Base-by-base conservation (phyloP, 179 eudicot species). In the Beta lomatogona region DNA sequence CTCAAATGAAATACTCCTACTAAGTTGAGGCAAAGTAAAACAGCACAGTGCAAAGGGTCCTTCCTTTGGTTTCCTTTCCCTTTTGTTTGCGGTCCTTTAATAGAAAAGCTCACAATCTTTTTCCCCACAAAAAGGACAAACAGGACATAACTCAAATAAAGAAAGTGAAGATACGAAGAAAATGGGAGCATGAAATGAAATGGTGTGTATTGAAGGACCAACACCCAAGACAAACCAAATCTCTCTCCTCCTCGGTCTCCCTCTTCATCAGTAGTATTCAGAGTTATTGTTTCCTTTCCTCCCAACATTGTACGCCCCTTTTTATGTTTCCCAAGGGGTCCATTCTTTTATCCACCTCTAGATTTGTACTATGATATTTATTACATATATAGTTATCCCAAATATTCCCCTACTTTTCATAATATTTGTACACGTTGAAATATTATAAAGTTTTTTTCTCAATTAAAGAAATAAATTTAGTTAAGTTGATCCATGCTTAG, bases 241-340 rank as follows among this genome's bases (percentile, higher is more conserved):
- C 52, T 69, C 48, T 22, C 41, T 21, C n/a, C 52, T 50, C 59
- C 22, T 72, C 41, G 52, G 55, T 52, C 41, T 36, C 41, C 2
- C 41, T 36, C 41, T 36, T 36, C 41, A 36, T 36, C 41, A 52
- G 15, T 72, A 72, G 72, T 41, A 66, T 18, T 52, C 80, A 78
- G 71, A 67, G 6, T 36, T 36, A 36, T 28, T 78, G 80, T 78
- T 66, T 70, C 80, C 80, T 78, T 78, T n/a, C 73, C 15, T 67
- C 80, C 74, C 52, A 65, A 78, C 80, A 78, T 7, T 69, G 25
- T 45, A 69, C 54, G 7, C 0, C 46, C 9, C 25, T 54, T 69
- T 69, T 69, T 69, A 69, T 69, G 25, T 69, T 69, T 69, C 54
- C 73, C 15, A 69, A 69, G 73, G 73, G 73, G 54, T 45, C 53